A percentile compares a stretch with the other conserved stretches of the same genome.
Evolutionary conservation across 768 basidiomycete species (phyloP).

Genomic region (Lactarius sp.): DNA sequence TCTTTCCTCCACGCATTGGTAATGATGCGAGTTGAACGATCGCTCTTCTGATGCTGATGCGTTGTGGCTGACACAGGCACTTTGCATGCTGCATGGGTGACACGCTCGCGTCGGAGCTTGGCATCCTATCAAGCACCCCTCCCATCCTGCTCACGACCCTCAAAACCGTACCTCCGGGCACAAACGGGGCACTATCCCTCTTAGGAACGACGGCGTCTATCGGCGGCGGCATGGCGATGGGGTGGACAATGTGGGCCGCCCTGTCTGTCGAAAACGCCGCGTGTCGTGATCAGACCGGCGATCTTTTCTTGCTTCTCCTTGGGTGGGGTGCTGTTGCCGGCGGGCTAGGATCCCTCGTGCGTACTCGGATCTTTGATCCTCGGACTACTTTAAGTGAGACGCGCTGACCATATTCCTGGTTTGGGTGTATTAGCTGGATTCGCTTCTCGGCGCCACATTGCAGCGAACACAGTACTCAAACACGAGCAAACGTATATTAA

Average conservation of each 20-base stretch:
- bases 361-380: slow-evolving; percentile 28
- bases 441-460: slow-evolving; percentile 79
- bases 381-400: neutral
- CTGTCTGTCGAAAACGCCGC: slow-evolving; percentile 57
- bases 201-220: slow-evolving; percentile 72
- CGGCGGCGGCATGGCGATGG: slow-evolving; percentile 69
- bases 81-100: slow-evolving; percentile 88
- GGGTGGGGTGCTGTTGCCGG: slow-evolving; percentile 64
- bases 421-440: slow-evolving; percentile 57
- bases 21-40: neutral
- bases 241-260: slow-evolving; percentile 50
- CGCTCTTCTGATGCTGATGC: neutral
- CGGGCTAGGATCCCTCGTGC: slow-evolving; percentile 72
- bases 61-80: slow-evolving; percentile 48
- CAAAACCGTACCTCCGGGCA: slow-evolving; percentile 74
- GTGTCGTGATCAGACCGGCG: slow-evolving; percentile 42
- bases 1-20: neutral
- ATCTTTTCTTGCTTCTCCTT: slow-evolving; percentile 41
- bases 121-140: slow-evolving; percentile 66
- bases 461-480: slow-evolving; percentile 74
- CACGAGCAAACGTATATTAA: slow-evolving; percentile 56
- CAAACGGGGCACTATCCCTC: slow-evolving; percentile 81
- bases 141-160: slow-evolving; percentile 80
- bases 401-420: neutral
- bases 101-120: slow-evolving; percentile 90